Conservation (phyloP, 768 basidiomycete genomes). For the Boletus tylopilopsis region DNA sequence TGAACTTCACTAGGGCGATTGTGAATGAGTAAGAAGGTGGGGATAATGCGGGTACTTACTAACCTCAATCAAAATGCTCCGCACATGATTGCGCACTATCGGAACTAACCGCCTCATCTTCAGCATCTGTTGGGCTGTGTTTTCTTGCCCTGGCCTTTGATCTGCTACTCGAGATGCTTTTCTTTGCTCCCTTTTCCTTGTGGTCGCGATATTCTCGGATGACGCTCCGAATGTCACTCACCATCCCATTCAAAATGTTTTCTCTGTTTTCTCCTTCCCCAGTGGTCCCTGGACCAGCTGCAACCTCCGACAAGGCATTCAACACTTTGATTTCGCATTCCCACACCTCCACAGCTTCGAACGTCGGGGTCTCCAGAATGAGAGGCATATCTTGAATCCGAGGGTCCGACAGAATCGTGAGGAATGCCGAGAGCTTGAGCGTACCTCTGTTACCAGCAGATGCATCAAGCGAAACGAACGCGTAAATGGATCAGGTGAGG, state of each 20-base stretch:
- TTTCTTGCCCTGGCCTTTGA: slow-evolving; percentile 2
- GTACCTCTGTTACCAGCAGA: slow-evolving; percentile 48
- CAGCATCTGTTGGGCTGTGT: not conserved
- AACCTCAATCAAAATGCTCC: not conserved
- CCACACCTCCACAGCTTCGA: slow-evolving; percentile 68
- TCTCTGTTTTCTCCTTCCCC: not conserved
- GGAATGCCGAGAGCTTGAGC: slow-evolving; percentile 60
- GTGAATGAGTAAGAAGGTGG: too few species aligned
- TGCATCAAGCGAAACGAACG: not conserved
- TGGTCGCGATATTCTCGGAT: slow-evolving; percentile 11
- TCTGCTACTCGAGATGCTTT: not conserved
- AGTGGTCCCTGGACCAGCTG: not conserved
- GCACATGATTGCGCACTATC: slow-evolving; percentile 5
- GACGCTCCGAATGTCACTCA: slow-evolving; percentile 9
- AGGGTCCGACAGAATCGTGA: slow-evolving; percentile 62
- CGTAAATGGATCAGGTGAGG: not conserved
- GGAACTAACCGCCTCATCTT: slow-evolving; percentile 2
- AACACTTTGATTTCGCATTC: slow-evolving; percentile 66
- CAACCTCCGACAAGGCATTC: slow-evolving; percentile 37
- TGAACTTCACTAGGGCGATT: too few species aligned
- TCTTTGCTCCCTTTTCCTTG: slow-evolving; percentile 7
- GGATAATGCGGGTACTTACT: too few species aligned
- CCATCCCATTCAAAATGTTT: slow-evolving; percentile 7
- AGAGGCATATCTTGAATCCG: slow-evolving; percentile 70
- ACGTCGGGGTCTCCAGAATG: slow-evolving; percentile 77